Evolutionary conservation across 139 green algal genomes (phyloP).

Genomic region (Parachlorella kessleri): DNA sequence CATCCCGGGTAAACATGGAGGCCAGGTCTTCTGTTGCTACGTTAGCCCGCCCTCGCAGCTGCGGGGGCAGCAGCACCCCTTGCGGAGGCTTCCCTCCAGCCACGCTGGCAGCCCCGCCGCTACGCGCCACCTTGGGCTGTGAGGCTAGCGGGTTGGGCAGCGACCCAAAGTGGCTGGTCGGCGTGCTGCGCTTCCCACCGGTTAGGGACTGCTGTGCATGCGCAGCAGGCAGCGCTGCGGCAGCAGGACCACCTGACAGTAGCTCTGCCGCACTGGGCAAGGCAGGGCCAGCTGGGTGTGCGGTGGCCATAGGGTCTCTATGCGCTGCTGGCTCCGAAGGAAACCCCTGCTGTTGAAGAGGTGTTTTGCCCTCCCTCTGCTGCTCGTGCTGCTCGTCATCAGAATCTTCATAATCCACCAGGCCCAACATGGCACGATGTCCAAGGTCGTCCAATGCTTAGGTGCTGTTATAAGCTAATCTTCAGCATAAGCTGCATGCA

Average conservation of each 20-base stretch:
- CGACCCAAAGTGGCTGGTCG: background rate
- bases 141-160: background rate
- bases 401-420: slow-evolving; percentile 11
- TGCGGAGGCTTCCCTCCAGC: background rate
- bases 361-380: background rate
- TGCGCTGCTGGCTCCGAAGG: background rate
- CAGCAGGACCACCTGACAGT: background rate
- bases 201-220: background rate
- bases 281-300: too few relatives aligned
- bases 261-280: slow-evolving; percentile 10
- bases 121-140: background rate
- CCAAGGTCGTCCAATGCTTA: too few relatives aligned
- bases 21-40: slow-evolving; percentile 23
- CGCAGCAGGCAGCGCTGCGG: too few relatives aligned
- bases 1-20: slow-evolving; percentile 7
- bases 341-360: background rate
- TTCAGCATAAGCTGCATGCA: too few relatives aligned
- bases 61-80: slow-evolving; percentile 19
- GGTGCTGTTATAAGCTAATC: too few relatives aligned
- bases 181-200: background rate
- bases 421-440: background rate
- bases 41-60: slow-evolving; percentile 29
- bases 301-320: background rate
- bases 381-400: slow-evolving; percentile 2
- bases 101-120: background rate